Evolutionary conservation across 1,139 yeast species (phyloP), one percentile per base, ranked within the genome.

Genomic region (Debaryomycetaceae sp.): DNA sequence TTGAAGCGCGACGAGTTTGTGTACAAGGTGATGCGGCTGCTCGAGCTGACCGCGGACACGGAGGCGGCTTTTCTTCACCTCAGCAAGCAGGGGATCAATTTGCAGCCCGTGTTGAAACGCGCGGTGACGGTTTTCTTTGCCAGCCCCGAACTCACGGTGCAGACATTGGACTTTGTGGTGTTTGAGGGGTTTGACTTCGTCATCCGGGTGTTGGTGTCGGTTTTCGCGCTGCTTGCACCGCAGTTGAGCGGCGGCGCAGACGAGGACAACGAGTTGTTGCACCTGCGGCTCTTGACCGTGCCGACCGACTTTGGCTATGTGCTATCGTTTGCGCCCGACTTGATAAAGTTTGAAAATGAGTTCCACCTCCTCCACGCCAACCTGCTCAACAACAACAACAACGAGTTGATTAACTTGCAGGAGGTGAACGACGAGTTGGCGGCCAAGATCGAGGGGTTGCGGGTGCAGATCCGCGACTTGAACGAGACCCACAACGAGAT

Each of bases 321-420:
- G 1, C 38, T 61, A 18, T 28, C 40, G 9, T 40, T 42, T 16
- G 51, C 57, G 31, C 63, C 66, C 2, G 38, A 52, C 9, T 42
- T 67, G 9, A 55, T 67, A 38, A 60, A 56, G 38, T 67, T 61
- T 40, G 75, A 67, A 38, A 68, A 68, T 41, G 73, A 67, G 39
- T 66, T 51, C 41, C 65, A 64, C 34, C 49, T 68, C 34, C 53
- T 65, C 18, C 59, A 61, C 37, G 63, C 67, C 23, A 66, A 65
- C 43, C 58, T 69, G 2, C 44, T 66, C 32, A 63, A 54, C 36
- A 56, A 58, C 35, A 65, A 62, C 38, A 53, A 55, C 30, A 59
- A 59, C 37, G 75, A 68, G 36, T 49, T 67, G 27, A 42, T 56
- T 12, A 66, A 62, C 41, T 49, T 66, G 34, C 51, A 30, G 24